A percentile compares a stretch with the other conserved stretches of the same genome.
Conservation (phyloP, 1,139 yeast species). For the Groenewaldozyma sp. region DNA sequence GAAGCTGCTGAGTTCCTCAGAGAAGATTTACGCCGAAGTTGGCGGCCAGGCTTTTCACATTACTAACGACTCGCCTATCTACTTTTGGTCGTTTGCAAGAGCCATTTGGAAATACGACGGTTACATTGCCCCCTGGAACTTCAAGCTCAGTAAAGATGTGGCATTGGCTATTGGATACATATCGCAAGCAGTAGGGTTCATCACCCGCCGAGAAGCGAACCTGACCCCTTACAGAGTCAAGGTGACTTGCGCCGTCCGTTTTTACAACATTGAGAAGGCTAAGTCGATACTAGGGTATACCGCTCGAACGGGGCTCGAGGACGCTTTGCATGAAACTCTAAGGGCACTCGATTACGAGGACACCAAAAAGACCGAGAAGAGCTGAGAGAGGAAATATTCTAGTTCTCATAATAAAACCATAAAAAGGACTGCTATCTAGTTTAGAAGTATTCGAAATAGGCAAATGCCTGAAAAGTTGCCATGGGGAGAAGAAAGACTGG, state of each 20-base stretch:
- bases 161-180: constrained; percentile 77
- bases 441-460: no score
- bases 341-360: constrained; percentile 74
- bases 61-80: constrained; percentile 90
- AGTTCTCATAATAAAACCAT: neutral
- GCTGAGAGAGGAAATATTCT: neutral
- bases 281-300: constrained; percentile 64
- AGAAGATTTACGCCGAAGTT: constrained; percentile 34
- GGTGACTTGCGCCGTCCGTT: constrained; percentile 89
- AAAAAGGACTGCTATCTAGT: no score
- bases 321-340: constrained; percentile 71
- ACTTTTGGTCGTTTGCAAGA: constrained; percentile 95
- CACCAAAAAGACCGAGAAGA: neutral
- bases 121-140: constrained; percentile 57
- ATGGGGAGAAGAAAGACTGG: no score
- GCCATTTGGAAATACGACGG: constrained; percentile 98
- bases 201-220: constrained; percentile 80
- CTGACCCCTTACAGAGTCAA: constrained; percentile 91
- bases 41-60: constrained; percentile 85
- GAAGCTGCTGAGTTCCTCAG: constrained; percentile 50
- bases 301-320: constrained; percentile 73
- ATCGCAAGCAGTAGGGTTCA: constrained; percentile 60
- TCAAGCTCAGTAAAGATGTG: constrained; percentile 59
- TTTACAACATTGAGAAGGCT: constrained; percentile 87
- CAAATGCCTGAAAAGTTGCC: no score